Percentiles rank a stretch among this genome's conserved stretches.
Conservation (phyloP, 305 asterid species). For the Lippia alba region DNA sequence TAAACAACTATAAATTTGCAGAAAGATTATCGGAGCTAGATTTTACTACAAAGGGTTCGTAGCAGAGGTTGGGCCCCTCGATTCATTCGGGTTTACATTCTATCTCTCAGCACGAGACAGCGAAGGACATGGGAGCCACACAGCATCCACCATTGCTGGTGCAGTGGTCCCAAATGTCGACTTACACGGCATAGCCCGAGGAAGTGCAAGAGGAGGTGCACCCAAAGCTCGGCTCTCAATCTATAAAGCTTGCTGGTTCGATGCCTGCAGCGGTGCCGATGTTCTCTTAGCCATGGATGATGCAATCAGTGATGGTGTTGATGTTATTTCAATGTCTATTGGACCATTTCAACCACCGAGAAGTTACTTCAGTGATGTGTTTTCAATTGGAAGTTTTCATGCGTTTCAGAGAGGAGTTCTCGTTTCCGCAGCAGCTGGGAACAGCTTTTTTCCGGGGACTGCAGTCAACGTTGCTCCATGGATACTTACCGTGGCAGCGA, state of each 20-base stretch:
- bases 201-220: conserved; percentile 68
- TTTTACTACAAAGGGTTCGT: conserved; percentile 47
- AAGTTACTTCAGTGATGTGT: conserved; percentile 41
- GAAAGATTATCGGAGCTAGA: conserved; percentile 69
- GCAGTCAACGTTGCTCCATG: conserved; percentile 59
- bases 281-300: conserved; percentile 59
- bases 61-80: conserved; percentile 46
- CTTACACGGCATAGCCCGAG: conserved; percentile 52
- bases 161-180: conserved; percentile 42
- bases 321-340: conserved; percentile 54
- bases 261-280: conserved; percentile 49
- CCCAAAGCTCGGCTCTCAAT: conserved; percentile 58
- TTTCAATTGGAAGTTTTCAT: not conserved
- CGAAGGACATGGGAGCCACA: conserved; percentile 68
- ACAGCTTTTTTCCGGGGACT: conserved; percentile 44
- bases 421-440: conserved; percentile 60
- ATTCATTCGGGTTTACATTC: conserved; percentile 40
- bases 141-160: conserved; percentile 66
- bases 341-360: conserved; percentile 47
- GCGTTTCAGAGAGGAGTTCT: conserved; percentile 28
- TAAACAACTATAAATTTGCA: conserved; percentile 23
- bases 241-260: conserved; percentile 68
- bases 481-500: conserved; percentile 66
- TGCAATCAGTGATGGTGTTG: conserved; percentile 59
- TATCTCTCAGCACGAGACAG: conserved; percentile 55